Evolutionary conservation across 1,284 basidiomycete genomes (phyloP), one percentile per base, ranked within the genome.

Genomic region (Moniliophthora roreri): DNA sequence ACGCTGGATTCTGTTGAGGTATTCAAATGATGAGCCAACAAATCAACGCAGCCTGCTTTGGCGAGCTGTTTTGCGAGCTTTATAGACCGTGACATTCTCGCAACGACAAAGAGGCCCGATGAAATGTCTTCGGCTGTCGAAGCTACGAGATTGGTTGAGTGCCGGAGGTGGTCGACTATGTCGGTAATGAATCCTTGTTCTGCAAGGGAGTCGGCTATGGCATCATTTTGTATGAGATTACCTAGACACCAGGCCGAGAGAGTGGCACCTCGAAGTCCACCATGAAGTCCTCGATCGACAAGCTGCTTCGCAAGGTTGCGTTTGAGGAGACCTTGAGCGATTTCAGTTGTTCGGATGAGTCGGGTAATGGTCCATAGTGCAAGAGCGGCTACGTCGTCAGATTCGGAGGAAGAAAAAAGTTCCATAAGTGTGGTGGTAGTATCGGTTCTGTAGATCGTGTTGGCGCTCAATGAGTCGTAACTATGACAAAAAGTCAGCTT

Each of bases 181-280:
- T 55, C 60, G 2, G 46, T 58, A 13, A 60, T 41, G n/a, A n/a
- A 32, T 6, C 28, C 58, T 26, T 56, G 48, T 1, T 60, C 60
- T 6, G 58, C 53, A 3, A 65, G 42, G 13, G 52, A 40, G 4
- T 65, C 62, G 7, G 63, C 63, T 15, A 65, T 58, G 38, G 48
- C 51, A 52, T 65, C 63, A 2, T 58, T 52, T 16, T 56, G 61
- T 11, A 61, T 40, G 15, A 65, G 47, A 8, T 37, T 48, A 21
- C 63, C 63, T 4, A 65, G 38, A 50, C 62, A 63, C 62, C 62
- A 65, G 11, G 56, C 60, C 13, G 63, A 54, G 2, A 63, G 55
- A 21, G 61, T 52, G 5, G 62, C 55, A 9, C 60, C 56, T 8
- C 49, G 20, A 16, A 18, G 35, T 15, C 49, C 49, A 21, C 48